Conservation (phyloP, 1,139 yeast genomes). For the Geotrichum europaeum region DNA sequence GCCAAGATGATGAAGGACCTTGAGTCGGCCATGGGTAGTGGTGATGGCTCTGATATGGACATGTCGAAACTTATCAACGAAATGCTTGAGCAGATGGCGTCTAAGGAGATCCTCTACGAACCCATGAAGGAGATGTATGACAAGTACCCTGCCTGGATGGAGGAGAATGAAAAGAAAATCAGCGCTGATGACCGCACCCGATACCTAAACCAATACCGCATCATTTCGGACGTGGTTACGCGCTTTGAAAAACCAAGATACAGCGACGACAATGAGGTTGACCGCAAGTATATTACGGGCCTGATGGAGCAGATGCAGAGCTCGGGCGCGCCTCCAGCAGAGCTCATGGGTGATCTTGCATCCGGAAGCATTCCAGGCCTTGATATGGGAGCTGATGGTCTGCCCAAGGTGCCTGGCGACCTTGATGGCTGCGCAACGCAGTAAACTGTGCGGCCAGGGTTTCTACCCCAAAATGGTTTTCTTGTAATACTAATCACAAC, state of each 20-base stretch:
- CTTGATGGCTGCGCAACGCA: conserved; percentile 14
- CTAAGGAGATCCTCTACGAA: conserved; percentile 81
- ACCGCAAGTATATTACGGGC: conserved; percentile 49
- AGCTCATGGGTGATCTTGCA: conserved; percentile 61
- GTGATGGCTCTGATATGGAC: conserved; percentile 46
- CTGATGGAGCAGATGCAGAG: conserved; percentile 51
- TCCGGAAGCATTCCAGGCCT: conserved; percentile 52
- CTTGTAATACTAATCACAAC: background rate
- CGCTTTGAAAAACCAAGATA: conserved; percentile 54
- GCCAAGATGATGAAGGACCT: conserved; percentile 50
- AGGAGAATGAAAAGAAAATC: conserved; percentile 40
- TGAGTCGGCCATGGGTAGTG: conserved; percentile 51
- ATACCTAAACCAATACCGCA: conserved; percentile 33
- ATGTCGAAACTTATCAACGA: conserved; percentile 62
- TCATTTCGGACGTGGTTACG: conserved; percentile 45
- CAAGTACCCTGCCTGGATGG: conserved; percentile 57
- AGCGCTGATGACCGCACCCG: conserved; percentile 32
- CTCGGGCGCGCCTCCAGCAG: conserved; percentile 84
- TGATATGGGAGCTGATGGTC: conserved; percentile 28
- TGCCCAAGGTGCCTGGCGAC: conserved; percentile 13
- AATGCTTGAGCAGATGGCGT: conserved; percentile 76
- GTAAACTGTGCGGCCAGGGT: background rate
- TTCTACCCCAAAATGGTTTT: background rate
- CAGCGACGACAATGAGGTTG: conserved; percentile 46
- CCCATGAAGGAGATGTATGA: conserved; percentile 77